These are phyloP conservation scores for Sugiyamaella novakii DNA, from an alignment of 1,139 yeast species.

Conservation along the genomic window DNA sequence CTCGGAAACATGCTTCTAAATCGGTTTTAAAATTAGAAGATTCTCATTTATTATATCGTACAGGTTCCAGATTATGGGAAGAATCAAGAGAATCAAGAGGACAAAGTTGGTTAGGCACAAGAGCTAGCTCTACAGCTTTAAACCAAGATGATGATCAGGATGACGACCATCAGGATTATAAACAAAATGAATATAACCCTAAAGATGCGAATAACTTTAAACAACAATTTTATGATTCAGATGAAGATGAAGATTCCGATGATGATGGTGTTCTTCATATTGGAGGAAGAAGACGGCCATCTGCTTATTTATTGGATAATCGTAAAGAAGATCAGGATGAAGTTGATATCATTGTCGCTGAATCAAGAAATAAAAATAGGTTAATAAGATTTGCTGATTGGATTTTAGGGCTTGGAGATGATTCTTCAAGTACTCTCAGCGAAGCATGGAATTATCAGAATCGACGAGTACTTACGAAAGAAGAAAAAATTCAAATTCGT, in stretches of 20 bases:
- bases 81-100: conserved; percentile 36
- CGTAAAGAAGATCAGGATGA: conserved; percentile 24
- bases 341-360: conserved; percentile 25
- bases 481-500: conserved; percentile 28
- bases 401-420: conserved; percentile 35
- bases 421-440: conserved; percentile 22
- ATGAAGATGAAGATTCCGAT: conserved; percentile 20
- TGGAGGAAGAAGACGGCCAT: conserved; percentile 11
- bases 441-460: conserved; percentile 24
- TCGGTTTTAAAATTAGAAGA: conserved; percentile 20
- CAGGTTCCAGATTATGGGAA: conserved; percentile 38
- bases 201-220: neutral
- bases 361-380: conserved; percentile 26
- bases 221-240: conserved; percentile 19
- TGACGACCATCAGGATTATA: conserved; percentile 10
- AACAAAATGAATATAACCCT: neutral
- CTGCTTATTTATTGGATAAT: conserved; percentile 21
- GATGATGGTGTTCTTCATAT: conserved; percentile 29
- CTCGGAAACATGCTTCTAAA: neutral
- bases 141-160: conserved; percentile 19
- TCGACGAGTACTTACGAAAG: conserved; percentile 22
- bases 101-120: conserved; percentile 33
- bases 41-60: conserved; percentile 32
- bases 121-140: conserved; percentile 28
- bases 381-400: conserved; percentile 35